Evolutionary conservation across 73 alveolate genomes (phyloP).

Genomic region (Paramecium sonneborni): DNA sequence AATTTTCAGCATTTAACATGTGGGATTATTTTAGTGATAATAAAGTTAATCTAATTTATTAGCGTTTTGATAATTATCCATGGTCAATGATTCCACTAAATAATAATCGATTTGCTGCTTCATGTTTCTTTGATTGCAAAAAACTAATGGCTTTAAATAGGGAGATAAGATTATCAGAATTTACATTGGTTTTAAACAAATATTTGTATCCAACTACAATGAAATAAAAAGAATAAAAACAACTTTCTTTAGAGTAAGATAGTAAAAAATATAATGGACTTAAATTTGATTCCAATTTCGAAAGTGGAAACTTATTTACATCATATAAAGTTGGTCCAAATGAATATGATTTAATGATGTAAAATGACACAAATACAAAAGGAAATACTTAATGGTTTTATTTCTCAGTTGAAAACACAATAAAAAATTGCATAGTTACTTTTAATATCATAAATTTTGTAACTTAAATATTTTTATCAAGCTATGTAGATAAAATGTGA

Average conservation of each 20-base stretch:
- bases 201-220: background rate
- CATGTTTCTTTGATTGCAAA: background rate
- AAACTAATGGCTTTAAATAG: background rate
- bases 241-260: background rate
- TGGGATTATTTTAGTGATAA: conserved; percentile 1
- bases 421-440: conserved; percentile 52
- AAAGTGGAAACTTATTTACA: conserved; percentile 59
- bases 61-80: conserved; percentile 24
- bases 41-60: background rate
- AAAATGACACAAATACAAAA: conserved; percentile 70
- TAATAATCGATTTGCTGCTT: conserved; percentile 16
- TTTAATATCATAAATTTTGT: conserved; percentile 69
- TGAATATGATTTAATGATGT: conserved; percentile 68
- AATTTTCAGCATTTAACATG: background rate
- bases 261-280: conserved; percentile 16
- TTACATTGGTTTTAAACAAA: background rate
- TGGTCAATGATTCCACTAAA: conserved; percentile 25
- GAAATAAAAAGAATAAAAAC: background rate
- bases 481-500: conserved; percentile 75
- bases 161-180: background rate
- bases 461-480: conserved; percentile 7
- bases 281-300: conserved; percentile 65
- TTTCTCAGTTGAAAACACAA: conserved; percentile 33
- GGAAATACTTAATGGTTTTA: conserved; percentile 75
- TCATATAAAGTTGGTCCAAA: conserved; percentile 52